Conservation (phyloP, 495 filamentous ascomycete genomes). For the Aspergillus wentii region DNA sequence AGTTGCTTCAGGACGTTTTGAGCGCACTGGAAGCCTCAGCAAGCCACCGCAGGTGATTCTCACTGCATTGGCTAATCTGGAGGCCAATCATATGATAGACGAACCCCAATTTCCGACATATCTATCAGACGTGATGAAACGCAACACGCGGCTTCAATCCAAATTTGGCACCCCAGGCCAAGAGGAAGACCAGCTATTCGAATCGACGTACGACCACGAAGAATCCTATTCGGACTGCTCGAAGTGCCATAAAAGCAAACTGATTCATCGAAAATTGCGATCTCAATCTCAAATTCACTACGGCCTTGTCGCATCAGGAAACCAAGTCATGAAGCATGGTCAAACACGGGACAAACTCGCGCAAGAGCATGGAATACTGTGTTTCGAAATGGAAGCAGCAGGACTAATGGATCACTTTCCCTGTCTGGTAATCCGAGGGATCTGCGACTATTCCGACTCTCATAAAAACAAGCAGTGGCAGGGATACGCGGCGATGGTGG, state of each 20-base stretch:
- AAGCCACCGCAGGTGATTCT: constrained; percentile 24
- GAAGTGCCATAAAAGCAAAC: constrained; percentile 11
- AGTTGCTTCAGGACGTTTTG: constrained; percentile 15
- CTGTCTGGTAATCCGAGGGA: constrained; percentile 29
- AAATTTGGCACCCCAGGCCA: constrained; percentile 13
- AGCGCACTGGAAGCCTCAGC: constrained; percentile 27
- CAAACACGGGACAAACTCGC: constrained; percentile 22
- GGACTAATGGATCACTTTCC: constrained; percentile 27
- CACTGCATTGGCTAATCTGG: constrained; percentile 21
- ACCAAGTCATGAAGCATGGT: constrained; percentile 32
- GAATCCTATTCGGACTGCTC: constrained; percentile 10
- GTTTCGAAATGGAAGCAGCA: constrained; percentile 4
- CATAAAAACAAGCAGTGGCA: constrained; percentile 36
- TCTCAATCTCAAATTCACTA: constrained; percentile 20
- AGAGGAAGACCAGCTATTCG: constrained; percentile 24
- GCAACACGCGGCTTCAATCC: constrained; percentile 13
- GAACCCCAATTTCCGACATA: constrained; percentile 8
- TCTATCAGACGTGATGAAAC: constrained; percentile 11
- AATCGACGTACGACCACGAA: constrained; percentile 20
- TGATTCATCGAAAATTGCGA: constrained; percentile 7
- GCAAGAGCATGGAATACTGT: constrained; percentile 24
- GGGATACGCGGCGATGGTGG: constrained; percentile 23
- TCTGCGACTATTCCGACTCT: constrained; percentile 32
- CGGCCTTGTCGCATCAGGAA: constrained; percentile 34
- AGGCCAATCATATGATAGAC: constrained; percentile 6